Base-by-base conservation (phyloP, 2,329 filamentous ascomycete genomes). In the Lachnellula cervina region DNA sequence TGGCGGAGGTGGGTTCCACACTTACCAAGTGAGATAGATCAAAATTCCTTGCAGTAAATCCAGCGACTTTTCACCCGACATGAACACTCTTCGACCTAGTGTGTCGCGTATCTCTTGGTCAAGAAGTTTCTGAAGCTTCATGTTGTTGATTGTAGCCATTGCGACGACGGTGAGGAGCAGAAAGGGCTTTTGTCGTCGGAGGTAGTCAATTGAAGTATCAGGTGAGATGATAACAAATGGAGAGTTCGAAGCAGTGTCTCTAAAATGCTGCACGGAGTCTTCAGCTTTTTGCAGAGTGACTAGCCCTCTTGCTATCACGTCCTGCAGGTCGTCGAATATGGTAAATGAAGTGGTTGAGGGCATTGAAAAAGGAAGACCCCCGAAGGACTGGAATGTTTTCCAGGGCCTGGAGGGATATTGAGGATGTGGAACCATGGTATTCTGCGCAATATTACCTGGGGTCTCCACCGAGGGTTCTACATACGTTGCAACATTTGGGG, bases 41-140 rank as follows among this genome's bases (percentile, higher is more conserved):
- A 83, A 68, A 25, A 83, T 67, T 3, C 80, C 80, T 59, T 81
- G 77, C 0, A 83, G 66, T n/a, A 83, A 61, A 57, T 83, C 80
- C 21, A 83, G 55, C 11, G 74, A 80, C 51, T 79, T 74, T 70
- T 83, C 80, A 0, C 80, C 80, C 1, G 76, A 74, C 0, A 80
- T 74, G 1, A 84, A 79, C 44, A 80, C 80, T 66, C 81, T 83
- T 46, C 81, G 69, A 1, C 76, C 79, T 32, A 82, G 62, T 0
- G 82, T 74, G 62, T 80, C 81, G 38, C 80, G 72, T 51, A 83
- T 82, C 67, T 83, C 80, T 51, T 80, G 78, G 28, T 83, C 80
- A 46, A 82, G 81, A 3, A 81, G 69, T 16, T 69, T 76, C 53
- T 81, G 76, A 0, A 78, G 77, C 60, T 80, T 78, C 21, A 80